These are phyloP conservation scores for Fonsecaea multimorphosa DNA, from an alignment of 2,329 filamentous ascomycete species.

Conservation along the genomic window DNA sequence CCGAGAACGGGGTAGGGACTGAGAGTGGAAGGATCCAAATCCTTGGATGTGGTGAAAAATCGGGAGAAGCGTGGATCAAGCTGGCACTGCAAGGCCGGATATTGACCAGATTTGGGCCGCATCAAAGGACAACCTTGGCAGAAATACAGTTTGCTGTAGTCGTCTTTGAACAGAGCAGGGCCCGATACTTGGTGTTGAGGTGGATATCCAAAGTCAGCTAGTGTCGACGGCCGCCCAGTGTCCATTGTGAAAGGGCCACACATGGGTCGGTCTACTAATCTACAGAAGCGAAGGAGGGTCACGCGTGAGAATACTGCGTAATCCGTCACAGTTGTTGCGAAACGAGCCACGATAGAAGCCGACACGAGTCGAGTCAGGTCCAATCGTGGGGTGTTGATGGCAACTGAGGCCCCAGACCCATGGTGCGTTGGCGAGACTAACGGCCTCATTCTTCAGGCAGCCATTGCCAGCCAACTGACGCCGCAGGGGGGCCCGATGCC, in stretches of 20 bases:
- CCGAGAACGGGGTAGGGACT: neutral
- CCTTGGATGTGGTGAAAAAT: neutral
- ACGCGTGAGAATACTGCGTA: neutral
- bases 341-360: neutral
- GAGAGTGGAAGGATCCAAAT: neutral
- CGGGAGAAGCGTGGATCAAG: neutral
- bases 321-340: neutral
- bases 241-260: no score
- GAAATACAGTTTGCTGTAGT: neutral
- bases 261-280: neutral
- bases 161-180: neutral
- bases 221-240: no score
- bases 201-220: no score
- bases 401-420: neutral
- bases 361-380: neutral
- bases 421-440: constrained; percentile 4
- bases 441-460: constrained; percentile 4
- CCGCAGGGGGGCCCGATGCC: neutral
- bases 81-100: neutral
- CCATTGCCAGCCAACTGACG: neutral
- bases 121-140: neutral
- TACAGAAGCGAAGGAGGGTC: neutral
- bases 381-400: neutral
- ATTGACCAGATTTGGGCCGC: neutral
- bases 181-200: neutral